These are phyloP conservation scores for Meyerozyma sp. DNA, from an alignment of 1,139 yeast species.

Conservation along the genomic window DNA sequence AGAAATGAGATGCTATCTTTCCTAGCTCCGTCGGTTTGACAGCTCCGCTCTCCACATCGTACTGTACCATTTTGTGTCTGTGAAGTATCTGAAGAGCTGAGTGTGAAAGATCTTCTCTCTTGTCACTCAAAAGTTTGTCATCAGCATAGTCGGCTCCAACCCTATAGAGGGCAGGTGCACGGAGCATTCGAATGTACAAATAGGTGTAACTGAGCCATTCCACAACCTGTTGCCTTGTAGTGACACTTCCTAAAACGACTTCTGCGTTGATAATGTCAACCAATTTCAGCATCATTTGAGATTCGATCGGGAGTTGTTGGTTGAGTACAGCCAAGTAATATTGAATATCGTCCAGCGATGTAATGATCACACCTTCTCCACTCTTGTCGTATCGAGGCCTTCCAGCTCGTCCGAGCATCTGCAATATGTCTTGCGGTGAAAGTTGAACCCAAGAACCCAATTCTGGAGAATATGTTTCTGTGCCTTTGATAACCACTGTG, in stretches of 20 bases:
- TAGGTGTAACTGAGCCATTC: conserved; percentile 81
- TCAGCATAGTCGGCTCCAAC: conserved; percentile 63
- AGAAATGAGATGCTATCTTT: conserved; percentile 79
- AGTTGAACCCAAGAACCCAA: conserved; percentile 83
- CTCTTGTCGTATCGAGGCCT: conserved; percentile 88
- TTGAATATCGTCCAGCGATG: conserved; percentile 79
- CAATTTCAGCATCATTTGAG: conserved; percentile 68
- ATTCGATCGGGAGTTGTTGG: conserved; percentile 89
- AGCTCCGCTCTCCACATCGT: conserved; percentile 44
- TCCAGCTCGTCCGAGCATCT: conserved; percentile 97
- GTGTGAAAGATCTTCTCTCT: conserved; percentile 65
- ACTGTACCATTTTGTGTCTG: conserved; percentile 52
- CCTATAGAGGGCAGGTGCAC: conserved; percentile 67
- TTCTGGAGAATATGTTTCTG: conserved; percentile 90
- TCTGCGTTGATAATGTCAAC: conserved; percentile 86
- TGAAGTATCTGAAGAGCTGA: conserved; percentile 64
- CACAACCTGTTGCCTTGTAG: conserved; percentile 58
- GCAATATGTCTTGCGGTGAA: conserved; percentile 90
- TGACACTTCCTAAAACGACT: conserved; percentile 66
- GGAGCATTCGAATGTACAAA: conserved; percentile 73
- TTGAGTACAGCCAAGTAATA: conserved; percentile 84
- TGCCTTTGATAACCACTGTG: conserved; percentile 91
- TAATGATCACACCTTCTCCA: conserved; percentile 93
- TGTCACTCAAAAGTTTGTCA: conserved; percentile 44
- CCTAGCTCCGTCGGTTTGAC: conserved; percentile 70